Evolutionary conservation across 495 filamentous ascomycete species (phyloP), one percentile per base, ranked within the genome.

Genomic region (Astrocystis sublimbata): DNA sequence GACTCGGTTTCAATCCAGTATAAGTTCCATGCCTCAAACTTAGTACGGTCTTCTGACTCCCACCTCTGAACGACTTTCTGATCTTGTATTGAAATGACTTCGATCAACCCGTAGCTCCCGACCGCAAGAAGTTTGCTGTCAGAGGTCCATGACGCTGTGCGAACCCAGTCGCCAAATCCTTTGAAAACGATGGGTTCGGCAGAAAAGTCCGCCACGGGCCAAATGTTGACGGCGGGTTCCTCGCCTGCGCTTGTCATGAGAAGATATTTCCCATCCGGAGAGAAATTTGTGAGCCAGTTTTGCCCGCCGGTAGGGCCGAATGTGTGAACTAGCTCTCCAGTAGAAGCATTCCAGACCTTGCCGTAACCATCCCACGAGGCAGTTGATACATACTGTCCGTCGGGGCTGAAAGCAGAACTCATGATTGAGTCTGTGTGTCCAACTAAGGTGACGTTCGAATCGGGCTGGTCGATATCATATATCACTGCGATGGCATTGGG

Each of bases 1-100:
- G 41, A 43, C 19, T 43, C n/a, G 15, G 9, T 43, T n/a, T 43
- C 41, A 43, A 43, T 43, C 41, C 41, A 43, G 41, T 5, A 10
- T 8, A 43, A n/a, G 15, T 19, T 43, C 41, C n/a, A 19, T 5
- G 41, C 4, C 41, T 43, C 41, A n/a, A 13, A 43, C 10, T n/a
- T n/a, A 5, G 5, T 13, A 43, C 41, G 41, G 41, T 43, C 41
- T 43, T 43, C 41, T n/a, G 41, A 43, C 41, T 43, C 41, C 41
- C 41, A 43, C 41, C 41, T 43, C 41, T 43, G 41, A 43, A 43
- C 15, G 41, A 43, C 41, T 19, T 43, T 43, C 41, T 43, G n/a
- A n/a, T 43, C 41, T n/a, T 6, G 9, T n/a, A 43, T n/a, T 8
- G 41, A 43, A n/a, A 43, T 19, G 9, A 43, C 41, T 5, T 12